A percentile compares a stretch with the other conserved stretches of the same genome.
phyloP scores from a whole-genome alignment of 495 filamentous ascomycete genomes.

The Penicillium angulare region DNA sequence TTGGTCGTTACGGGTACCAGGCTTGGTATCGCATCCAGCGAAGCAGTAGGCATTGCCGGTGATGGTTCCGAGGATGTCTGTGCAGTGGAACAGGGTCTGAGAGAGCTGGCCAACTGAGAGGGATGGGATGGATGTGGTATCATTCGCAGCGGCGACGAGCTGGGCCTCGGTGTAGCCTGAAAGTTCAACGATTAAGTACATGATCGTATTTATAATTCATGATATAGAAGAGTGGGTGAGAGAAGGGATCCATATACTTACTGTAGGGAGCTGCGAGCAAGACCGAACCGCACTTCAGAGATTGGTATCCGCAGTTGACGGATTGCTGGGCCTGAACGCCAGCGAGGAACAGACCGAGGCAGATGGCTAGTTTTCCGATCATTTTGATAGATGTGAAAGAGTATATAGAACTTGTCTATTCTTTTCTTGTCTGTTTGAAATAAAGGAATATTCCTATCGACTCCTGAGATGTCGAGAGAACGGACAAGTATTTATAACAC shows the following conservation, averaged over 20 bases:
- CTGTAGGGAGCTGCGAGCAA: slow-evolving; percentile 19
- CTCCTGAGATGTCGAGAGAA: background rate
- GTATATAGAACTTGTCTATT: background rate
- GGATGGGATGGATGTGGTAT: slow-evolving; percentile 17
- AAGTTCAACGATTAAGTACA: background rate
- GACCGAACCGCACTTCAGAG: slow-evolving; percentile 18
- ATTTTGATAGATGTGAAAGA: slow-evolving; percentile 8
- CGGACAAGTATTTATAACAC: background rate
- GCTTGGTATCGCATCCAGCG: slow-evolving; percentile 21
- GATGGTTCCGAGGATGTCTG: slow-evolving; percentile 18
- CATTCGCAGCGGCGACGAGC: slow-evolving; percentile 17
- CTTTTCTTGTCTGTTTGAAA: background rate
- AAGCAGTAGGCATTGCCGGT: slow-evolving; percentile 24
- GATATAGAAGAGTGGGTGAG: background rate
- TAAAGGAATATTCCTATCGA: background rate
- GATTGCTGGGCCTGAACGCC: slow-evolving; percentile 20
- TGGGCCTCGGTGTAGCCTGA: slow-evolving; percentile 16
- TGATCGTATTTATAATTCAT: background rate
- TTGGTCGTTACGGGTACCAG: slow-evolving; percentile 16
- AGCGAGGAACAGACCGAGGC: slow-evolving; percentile 9
- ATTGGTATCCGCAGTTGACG: slow-evolving; percentile 18
- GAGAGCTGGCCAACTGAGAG: slow-evolving; percentile 11
- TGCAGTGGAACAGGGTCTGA: slow-evolving; percentile 21
- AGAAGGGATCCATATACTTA: background rate
- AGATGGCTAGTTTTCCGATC: slow-evolving; percentile 7